Conservation (phyloP, 2,329 filamentous ascomycete species). For the Diaporthe caulivora region DNA sequence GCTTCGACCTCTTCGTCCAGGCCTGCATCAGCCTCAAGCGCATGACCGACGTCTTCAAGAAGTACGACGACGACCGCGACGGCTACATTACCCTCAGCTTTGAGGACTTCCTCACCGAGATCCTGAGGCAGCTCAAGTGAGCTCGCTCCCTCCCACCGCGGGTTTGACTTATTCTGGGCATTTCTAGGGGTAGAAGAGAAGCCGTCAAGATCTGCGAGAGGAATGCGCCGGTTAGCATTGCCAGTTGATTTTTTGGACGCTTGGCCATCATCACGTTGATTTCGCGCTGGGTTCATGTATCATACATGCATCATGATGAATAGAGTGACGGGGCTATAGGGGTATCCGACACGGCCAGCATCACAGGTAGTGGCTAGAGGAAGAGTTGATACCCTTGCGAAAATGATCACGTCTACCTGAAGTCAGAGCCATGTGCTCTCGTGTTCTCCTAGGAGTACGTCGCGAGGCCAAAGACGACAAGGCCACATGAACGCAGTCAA, state of each 20-base stretch:
- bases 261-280: slow-evolving; percentile 15
- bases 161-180: neutral
- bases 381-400: slow-evolving; percentile 32
- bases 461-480: too few relatives aligned
- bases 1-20: slow-evolving; percentile 97
- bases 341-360: slow-evolving; percentile 28
- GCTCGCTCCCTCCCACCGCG: neutral
- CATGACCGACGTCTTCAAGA: slow-evolving; percentile 99
- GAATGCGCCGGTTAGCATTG: neutral
- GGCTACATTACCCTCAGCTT: slow-evolving; percentile 90
- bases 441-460: too few relatives aligned
- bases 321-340: neutral
- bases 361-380: slow-evolving; percentile 28
- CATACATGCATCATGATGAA: slow-evolving; percentile 18
- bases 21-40: slow-evolving; percentile 96
- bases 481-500: neutral
- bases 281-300: neutral
- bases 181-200: neutral
- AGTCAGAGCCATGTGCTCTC: neutral
- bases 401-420: slow-evolving; percentile 25
- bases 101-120: slow-evolving; percentile 82
- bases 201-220: too few relatives aligned
- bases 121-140: slow-evolving; percentile 71
- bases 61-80: slow-evolving; percentile 96
- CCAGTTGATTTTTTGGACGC: neutral